These are phyloP conservation scores for sunflower (Helianthus annuus) DNA, from an alignment of 129 eudicot genomes.

Conservation along the genomic window DNA sequence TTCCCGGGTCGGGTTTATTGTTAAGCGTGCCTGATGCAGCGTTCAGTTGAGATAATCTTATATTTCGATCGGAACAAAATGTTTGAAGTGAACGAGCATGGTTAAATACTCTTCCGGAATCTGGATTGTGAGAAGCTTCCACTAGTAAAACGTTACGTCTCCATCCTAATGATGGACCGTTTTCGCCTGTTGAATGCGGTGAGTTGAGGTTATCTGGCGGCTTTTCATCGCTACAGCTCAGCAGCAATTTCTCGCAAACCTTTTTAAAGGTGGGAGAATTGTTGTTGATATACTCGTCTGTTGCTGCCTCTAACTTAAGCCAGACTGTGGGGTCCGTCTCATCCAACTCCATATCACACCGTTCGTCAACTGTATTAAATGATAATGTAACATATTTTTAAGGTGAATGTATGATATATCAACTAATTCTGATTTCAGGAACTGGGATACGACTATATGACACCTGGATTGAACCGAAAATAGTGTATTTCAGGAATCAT, in stretches of 20 bases:
- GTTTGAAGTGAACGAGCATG: slow-evolving; percentile 90
- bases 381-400: too few species aligned
- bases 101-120: slow-evolving; percentile 84
- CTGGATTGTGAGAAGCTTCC: slow-evolving; percentile 85
- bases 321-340: slow-evolving; percentile 95
- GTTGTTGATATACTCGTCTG: slow-evolving; percentile 73
- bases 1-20: slow-evolving; percentile 61
- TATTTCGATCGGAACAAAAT: slow-evolving; percentile 68
- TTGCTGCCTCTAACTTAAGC: slow-evolving; percentile 84
- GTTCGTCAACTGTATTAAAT: slow-evolving; percentile 76
- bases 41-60: slow-evolving; percentile 53
- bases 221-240: slow-evolving; percentile 71
- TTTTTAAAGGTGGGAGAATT: slow-evolving; percentile 68
- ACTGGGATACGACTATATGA: not conserved
- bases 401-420: not conserved
- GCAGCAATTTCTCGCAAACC: slow-evolving; percentile 69
- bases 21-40: slow-evolving; percentile 54
- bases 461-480: slow-evolving; percentile 98
- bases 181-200: slow-evolving; percentile 55
- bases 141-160: slow-evolving; percentile 88
- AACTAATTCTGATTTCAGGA: slow-evolving; percentile 5
- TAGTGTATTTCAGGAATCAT: slow-evolving; percentile 96
- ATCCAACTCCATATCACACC: slow-evolving; percentile 99
- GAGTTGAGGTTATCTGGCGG: slow-evolving; percentile 50
- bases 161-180: slow-evolving; percentile 81